phyloP scores from a whole-genome alignment of 2,329 filamentous ascomycete genomes.

The Rutstroemia sp. region DNA sequence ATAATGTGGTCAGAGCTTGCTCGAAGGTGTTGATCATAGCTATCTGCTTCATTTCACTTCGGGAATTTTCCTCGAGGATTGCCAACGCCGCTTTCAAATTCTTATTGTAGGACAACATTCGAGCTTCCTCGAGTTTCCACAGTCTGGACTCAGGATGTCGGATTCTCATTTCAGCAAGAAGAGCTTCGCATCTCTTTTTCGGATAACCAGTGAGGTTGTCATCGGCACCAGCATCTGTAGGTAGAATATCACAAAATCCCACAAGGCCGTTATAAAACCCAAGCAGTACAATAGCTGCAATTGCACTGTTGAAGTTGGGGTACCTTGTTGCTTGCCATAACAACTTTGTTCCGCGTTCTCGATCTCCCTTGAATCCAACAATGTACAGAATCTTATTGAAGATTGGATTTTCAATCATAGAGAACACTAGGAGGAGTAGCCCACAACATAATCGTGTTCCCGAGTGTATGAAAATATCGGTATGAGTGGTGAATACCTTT shows the following conservation, averaged over 20 bases:
- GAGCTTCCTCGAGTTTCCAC: conserved; percentile 83
- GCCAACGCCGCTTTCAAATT: conserved; percentile 60
- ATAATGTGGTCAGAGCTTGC: conserved; percentile 70
- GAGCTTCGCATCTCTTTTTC: conserved; percentile 51
- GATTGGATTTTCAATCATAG: conserved; percentile 75
- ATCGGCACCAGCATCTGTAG: conserved; percentile 46
- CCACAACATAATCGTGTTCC: conserved; percentile 88
- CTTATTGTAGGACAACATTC: conserved; percentile 61
- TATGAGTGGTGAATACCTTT: conserved; percentile 61
- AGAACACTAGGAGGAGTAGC: conserved; percentile 77
- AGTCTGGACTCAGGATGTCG: conserved; percentile 76
- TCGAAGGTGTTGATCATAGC: conserved; percentile 82
- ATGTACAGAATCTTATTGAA: conserved; percentile 83
- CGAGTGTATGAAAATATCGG: conserved; percentile 84
- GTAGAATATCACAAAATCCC: conserved; percentile 81
- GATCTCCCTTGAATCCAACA: conserved; percentile 85
- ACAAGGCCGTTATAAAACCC: conserved; percentile 85
- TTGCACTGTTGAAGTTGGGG: conserved; percentile 84
- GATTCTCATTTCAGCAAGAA: conserved; percentile 66
- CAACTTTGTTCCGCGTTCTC: conserved; percentile 72
- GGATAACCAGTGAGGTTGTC: conserved; percentile 66
- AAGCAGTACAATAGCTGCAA: conserved; percentile 73
- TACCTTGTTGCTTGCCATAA: conserved; percentile 87
- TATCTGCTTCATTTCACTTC: conserved; percentile 79
- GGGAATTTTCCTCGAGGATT: conserved; percentile 50